These are phyloP conservation scores for Trametes cubensis DNA, from an alignment of 768 basidiomycete species.

Conservation along the genomic window DNA sequence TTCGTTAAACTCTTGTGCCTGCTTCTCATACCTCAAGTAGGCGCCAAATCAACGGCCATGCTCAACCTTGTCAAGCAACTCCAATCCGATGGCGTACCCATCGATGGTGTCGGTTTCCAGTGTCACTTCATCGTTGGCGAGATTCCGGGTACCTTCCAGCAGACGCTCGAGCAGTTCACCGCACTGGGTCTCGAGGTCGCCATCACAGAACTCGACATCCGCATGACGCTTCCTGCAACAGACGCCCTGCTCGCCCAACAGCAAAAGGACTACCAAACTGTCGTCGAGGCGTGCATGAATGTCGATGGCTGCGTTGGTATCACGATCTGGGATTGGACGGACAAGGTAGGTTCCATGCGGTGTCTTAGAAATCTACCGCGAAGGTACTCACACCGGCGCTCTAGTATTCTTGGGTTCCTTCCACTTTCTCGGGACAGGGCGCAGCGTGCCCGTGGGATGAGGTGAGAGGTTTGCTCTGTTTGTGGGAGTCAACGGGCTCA, in stretches of 20 bases:
- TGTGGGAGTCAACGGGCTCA: not conserved
- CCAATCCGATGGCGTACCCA: slow-evolving; percentile 48
- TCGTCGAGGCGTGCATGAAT: slow-evolving; percentile 55
- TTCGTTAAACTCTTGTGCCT: not conserved
- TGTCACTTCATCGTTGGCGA: slow-evolving; percentile 61
- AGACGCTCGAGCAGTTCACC: slow-evolving; percentile 54
- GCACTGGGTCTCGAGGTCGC: slow-evolving; percentile 68
- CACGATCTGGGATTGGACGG: slow-evolving; percentile 47
- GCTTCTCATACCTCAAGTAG: slow-evolving; percentile 22
- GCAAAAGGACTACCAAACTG: slow-evolving; percentile 56
- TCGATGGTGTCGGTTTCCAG: slow-evolving; percentile 66
- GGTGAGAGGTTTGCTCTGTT: slow-evolving; percentile 16
- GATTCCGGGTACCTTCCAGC: slow-evolving; percentile 49
- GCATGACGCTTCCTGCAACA: slow-evolving; percentile 59
- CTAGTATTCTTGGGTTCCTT: slow-evolving; percentile 40
- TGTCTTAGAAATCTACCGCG: not conserved
- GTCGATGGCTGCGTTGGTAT: slow-evolving; percentile 40
- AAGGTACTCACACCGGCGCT: not conserved
- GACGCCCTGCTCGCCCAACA: slow-evolving; percentile 54
- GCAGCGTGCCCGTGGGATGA: slow-evolving; percentile 35
- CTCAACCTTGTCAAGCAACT: slow-evolving; percentile 54
- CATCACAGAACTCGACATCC: slow-evolving; percentile 69
- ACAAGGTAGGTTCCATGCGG: slow-evolving; percentile 30
- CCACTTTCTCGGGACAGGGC: slow-evolving; percentile 39
- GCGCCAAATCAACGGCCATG: slow-evolving; percentile 59